phyloP scores from a whole-genome alignment of 2,329 filamentous ascomycete species.

The Neofusicoccum umdonicola region DNA sequence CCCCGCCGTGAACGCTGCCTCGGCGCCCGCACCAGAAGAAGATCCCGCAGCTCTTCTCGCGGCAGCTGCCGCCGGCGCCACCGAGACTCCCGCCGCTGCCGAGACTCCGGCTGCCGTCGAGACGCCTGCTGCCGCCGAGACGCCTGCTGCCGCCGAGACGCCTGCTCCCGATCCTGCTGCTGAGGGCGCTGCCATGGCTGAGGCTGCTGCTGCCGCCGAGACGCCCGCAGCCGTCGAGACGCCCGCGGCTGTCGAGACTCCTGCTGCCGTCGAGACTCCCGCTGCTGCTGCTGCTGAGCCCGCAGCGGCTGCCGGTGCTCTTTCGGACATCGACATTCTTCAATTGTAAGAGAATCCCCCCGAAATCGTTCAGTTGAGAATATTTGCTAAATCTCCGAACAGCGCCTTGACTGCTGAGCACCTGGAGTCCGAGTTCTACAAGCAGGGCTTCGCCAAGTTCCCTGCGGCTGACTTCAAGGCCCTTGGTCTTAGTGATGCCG shows the following conservation, averaged over 20 bases:
- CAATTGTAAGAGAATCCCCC: constrained; percentile 47
- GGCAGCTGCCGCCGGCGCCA: constrained; percentile 19
- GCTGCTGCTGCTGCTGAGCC: neutral
- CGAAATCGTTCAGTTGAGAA: constrained; percentile 26
- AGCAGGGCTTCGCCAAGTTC: constrained; percentile 67
- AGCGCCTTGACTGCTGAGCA: constrained; percentile 72
- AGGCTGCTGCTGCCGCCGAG: constrained; percentile 4
- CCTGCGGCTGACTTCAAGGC: constrained; percentile 62
- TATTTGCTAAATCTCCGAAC: constrained; percentile 30
- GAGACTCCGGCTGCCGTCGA: neutral
- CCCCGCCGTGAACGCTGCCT: neutral
- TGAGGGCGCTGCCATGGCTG: constrained; percentile 19
- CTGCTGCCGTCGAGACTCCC: neutral
- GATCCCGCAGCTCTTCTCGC: neutral
- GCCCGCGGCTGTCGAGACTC: constrained; percentile 1
- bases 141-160: neutral
- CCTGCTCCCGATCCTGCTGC: neutral
- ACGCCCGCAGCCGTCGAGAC: neutral
- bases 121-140: neutral
- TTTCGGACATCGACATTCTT: constrained; percentile 53
- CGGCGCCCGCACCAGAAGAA: constrained; percentile 16
- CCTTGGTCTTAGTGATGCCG: constrained; percentile 55
- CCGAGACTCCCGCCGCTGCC: neutral
- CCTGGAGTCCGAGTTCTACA: constrained; percentile 72
- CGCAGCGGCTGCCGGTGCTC: constrained; percentile 23